Base-by-base conservation (phyloP, 495 filamentous ascomycete species). In the Viridothelium virens region DNA sequence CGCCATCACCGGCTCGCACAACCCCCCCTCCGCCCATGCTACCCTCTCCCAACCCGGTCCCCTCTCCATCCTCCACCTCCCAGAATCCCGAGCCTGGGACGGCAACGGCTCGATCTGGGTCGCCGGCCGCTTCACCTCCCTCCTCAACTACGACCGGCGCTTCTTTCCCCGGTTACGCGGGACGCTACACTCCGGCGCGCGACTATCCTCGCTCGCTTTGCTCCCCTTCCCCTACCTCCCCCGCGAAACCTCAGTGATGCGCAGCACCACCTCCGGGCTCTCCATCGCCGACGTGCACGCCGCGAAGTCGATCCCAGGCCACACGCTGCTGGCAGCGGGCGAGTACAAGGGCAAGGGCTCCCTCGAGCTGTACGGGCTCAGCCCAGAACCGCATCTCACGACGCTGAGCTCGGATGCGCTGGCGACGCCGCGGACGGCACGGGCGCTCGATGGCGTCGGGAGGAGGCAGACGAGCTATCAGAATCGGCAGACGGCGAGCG, bases 331-430 rank as follows among this genome's bases (percentile, higher is more conserved):
- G 41, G 91, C 92, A 18, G 90, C 89, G 66, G 93, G 92, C n/a
- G 91, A 96, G 74, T 97, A 97, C 77, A 95, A 95, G 66, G 91
- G 90, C 25, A 89, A 92, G 72, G 93, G 93, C 5, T 92, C 90
- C 0, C 79, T 97, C 10, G 93, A 97, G 72, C 77, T 96, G n/a
- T 96, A 96, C 75, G 85, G 85, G 61, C 76, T 94, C 10, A 67
- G 77, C 74, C 56, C 65, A 0, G 70, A 70, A 10, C 67, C 74
- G 16, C 48, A 68, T 61, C 61, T 66, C 62, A 66, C 62, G 37
- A 76, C 70, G 16, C 70, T 68, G 10, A 65, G 59, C 3, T 59
- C 65, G 31, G 66, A 69, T 31, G 65, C 36, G 34, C 63, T 48
- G 9, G 63, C 69, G 25, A 68, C 48, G 38, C 56, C 38, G 9